phyloP scores from a whole-genome alignment of 805 yeast species.

The Kodamaea nitidulidarum region DNA sequence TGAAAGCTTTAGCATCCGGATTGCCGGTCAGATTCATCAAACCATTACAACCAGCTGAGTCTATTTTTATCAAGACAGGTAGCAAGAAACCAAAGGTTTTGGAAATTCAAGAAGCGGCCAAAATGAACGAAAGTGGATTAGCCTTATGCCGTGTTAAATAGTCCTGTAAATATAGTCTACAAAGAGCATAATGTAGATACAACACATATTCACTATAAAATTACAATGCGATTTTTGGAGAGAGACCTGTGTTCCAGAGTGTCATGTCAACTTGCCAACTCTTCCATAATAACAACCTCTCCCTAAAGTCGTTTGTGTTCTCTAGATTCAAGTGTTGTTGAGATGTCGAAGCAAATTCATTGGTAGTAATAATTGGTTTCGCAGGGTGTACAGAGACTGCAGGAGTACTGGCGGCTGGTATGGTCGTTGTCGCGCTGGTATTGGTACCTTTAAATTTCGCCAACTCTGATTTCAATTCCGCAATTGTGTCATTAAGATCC shows the following conservation, averaged over 20 bases:
- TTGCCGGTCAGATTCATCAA: conserved; percentile 65
- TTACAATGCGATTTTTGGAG: conserved; percentile 29
- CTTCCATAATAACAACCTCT: conserved; percentile 66
- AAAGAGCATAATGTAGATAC: neutral
- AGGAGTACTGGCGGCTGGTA: neutral
- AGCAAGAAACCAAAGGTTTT: conserved; percentile 46
- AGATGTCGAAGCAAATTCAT: conserved; percentile 27
- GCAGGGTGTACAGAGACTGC: conserved; percentile 20
- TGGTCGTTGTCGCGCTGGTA: neutral
- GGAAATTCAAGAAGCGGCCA: conserved; percentile 84
- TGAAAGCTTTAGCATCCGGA: conserved; percentile 74
- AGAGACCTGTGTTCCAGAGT: conserved; percentile 65
- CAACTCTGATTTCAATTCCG: conserved; percentile 25
- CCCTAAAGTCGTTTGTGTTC: conserved; percentile 49
- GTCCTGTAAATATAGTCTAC: conserved; percentile 7
- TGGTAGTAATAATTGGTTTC: conserved; percentile 26
- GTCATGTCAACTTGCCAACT: conserved; percentile 88
- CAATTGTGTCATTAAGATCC: conserved; percentile 35
- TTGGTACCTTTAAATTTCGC: conserved; percentile 9
- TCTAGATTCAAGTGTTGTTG: conserved; percentile 18
- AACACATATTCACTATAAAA: conserved; percentile 14
- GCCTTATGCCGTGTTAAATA: conserved; percentile 73
- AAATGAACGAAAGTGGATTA: conserved; percentile 67
- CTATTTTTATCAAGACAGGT: conserved; percentile 59
- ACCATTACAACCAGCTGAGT: conserved; percentile 87